Base-by-base conservation (phyloP, 2,329 filamentous ascomycete genomes). In the Furcasterigmium furcatum region DNA sequence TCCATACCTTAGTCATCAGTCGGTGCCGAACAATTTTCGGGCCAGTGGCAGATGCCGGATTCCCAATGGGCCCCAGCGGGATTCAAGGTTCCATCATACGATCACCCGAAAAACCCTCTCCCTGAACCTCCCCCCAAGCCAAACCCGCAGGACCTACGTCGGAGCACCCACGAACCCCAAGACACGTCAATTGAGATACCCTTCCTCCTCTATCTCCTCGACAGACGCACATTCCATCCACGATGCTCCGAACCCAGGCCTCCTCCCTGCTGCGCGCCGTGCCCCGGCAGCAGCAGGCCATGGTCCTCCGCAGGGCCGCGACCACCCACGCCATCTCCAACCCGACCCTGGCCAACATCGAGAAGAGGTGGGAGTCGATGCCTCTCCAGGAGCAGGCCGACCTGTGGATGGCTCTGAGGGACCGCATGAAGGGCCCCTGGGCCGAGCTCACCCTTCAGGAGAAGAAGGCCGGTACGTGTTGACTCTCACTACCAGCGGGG, bases 401-500 rank as follows among this genome's bases (percentile, higher is more conserved):
- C 67, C 79, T 99, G 61, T 99, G 94, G 94, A 99, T 99, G 94
- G 79, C 87, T 59, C 79, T 99, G 71, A 84, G 94, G 72, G 94
- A 99, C 76, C 87, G 94, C 66, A 99, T 99, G 94, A 96, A 96
- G 88, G 84, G 82, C 61, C 91, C 90, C 78, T 99, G 94, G 94
- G 82, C 86, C 65, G 90, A 97, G 66, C 77, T 99, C 76, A 96
- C 94, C 43, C 58, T 95, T 63, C 87, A 94, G 73, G 94, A 99
- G 82, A 96, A 99, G 88, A 97, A 95, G 80, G 94, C 94, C 61
- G 92, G 94, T 96, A 85, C 68, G 91, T 89, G 49, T 41, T 48
- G 39, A 20, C 32, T 43, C 38, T 34, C 43, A 38, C 32, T n/a
- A n/a, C n/a, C n/a, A n/a, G n/a, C 7, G 24, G 7, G 24, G 24